A percentile compares a stretch with the other conserved stretches of the same genome.
Evolutionary conservation across 1,284 basidiomycete species (phyloP).

Genomic region (Schizophyllum amplum): DNA sequence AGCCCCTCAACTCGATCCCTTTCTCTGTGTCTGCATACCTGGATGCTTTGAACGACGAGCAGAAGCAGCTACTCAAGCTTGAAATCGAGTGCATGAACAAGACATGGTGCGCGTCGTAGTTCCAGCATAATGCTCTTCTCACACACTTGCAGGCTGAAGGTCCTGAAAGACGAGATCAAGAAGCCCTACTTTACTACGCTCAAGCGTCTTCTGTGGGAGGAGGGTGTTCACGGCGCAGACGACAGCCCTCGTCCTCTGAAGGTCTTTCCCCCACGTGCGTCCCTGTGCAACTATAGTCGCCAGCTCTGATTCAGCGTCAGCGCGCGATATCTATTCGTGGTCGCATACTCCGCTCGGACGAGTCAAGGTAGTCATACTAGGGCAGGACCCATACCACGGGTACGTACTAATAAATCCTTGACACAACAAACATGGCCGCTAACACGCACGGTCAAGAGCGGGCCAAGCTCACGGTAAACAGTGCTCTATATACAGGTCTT

Average conservation of each 20-base stretch:
- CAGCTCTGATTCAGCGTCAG: constrained; percentile 26
- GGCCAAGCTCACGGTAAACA: not conserved
- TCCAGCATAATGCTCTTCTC: constrained; percentile 2
- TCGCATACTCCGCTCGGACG: constrained; percentile 71
- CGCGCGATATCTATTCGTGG: constrained; percentile 75
- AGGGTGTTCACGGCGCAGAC: constrained; percentile 52
- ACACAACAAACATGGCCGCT: not conserved
- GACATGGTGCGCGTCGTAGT: constrained; percentile 43
- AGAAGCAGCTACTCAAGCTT: constrained; percentile 48
- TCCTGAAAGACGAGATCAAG: constrained; percentile 64
- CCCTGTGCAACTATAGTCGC: not conserved
- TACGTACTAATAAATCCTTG: constrained; percentile 34
- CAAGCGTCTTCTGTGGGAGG: constrained; percentile 61
- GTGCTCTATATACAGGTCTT: no score
- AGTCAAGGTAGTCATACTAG: constrained; percentile 75
- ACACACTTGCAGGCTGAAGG: constrained; percentile 46
- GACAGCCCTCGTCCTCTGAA: constrained; percentile 37
- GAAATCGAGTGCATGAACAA: constrained; percentile 68
- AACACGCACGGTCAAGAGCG: no score
- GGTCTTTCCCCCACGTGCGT: constrained; percentile 60
- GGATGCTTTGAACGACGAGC: constrained; percentile 48
- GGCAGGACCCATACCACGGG: constrained; percentile 72
- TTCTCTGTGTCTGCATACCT: constrained; percentile 55
- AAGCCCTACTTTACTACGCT: constrained; percentile 69
- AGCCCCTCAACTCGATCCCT: constrained; percentile 57